Evolutionary conservation across 805 yeast genomes (phyloP), one percentile per base, ranked within the genome.

Genomic region (Ascoidea rubescens): DNA sequence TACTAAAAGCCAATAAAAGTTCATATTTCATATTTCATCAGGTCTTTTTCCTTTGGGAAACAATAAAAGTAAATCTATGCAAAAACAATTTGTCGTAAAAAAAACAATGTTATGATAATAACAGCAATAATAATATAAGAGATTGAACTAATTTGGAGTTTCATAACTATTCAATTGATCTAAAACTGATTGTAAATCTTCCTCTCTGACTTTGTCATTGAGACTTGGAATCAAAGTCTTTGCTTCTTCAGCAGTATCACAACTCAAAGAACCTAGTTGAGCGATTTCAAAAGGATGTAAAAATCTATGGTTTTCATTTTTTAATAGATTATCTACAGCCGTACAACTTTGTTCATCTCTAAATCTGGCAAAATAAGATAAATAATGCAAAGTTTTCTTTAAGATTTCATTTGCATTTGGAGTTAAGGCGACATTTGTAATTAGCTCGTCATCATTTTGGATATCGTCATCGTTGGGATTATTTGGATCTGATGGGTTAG

Each of bases 201-300:
- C 85, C 58, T 89, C 95, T 7, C 85, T 78, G 51, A 86, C 88
- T 66, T 90, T 90, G 55, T 76, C 79, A 30, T 78, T 75, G 62
- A 93, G 74, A 66, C 96, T 85, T 48, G 99, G 97, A 54, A 93
- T 83, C 61, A 93, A 73, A 16, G 96, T 87, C 68, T 87, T 87
- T 44, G 98, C 98, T 71, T 93, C 99, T 63, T 87, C 99, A 5
- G 95, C 89, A 56, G 91, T 97, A 63, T 91, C 99, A 68, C 97
- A 90, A 33, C 93, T 85, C 56, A 91, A 73, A 4, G 95, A 87
- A 0, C 95, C 91, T 53, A 73, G 52, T 67, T 93, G 98, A 1
- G 98, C 96, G 52, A 87, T 73, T 69, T 93, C 99, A 66, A 93
- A 93, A 1, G 99, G 98, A 71, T 93, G 99, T 60, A 93, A 68